Conservation (phyloP, 305 asterid genomes). For the Solanum hybrid region DNA sequence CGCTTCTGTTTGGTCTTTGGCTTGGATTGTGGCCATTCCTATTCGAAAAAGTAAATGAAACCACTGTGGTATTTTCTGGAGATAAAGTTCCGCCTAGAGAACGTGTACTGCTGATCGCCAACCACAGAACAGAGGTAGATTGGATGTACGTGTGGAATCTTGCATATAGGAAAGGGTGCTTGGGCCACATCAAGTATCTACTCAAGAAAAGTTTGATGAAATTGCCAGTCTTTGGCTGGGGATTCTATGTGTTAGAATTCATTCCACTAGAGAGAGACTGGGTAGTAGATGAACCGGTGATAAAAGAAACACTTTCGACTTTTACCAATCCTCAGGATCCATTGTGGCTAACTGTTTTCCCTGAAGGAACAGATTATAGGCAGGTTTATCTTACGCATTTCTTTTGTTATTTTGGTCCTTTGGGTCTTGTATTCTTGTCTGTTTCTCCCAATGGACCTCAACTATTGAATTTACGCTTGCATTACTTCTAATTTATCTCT, state of each 20-base stretch:
- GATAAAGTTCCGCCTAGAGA: conserved; percentile 42
- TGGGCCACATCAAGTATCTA: conserved; percentile 55
- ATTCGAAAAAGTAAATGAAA: conserved; percentile 53
- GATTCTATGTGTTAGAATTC: conserved; percentile 54
- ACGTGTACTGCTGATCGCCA: conserved; percentile 45
- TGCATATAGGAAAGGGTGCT: conserved; percentile 51
- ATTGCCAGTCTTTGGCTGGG: conserved; percentile 65
- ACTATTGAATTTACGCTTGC: not conserved
- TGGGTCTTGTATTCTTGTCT: not conserved
- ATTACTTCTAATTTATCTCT: not conserved
- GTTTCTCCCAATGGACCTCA: not conserved
- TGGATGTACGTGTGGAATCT: conserved; percentile 79
- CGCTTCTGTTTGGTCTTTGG: conserved; percentile 51
- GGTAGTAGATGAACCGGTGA: conserved; percentile 42
- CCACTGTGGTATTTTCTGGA: conserved; percentile 46
- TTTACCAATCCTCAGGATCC: conserved; percentile 35
- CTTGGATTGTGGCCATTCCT: conserved; percentile 67
- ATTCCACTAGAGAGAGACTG: conserved; percentile 61
- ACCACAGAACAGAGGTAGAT: conserved; percentile 70
- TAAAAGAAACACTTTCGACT: conserved; percentile 38
- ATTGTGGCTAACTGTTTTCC: conserved; percentile 59
- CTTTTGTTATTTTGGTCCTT: not conserved
- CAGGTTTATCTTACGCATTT: conserved; percentile 9
- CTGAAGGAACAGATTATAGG: conserved; percentile 68
- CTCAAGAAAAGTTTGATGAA: conserved; percentile 65